Conservation (phyloP, 345 rosid genomes). For the Bruguiera parviflora region DNA sequence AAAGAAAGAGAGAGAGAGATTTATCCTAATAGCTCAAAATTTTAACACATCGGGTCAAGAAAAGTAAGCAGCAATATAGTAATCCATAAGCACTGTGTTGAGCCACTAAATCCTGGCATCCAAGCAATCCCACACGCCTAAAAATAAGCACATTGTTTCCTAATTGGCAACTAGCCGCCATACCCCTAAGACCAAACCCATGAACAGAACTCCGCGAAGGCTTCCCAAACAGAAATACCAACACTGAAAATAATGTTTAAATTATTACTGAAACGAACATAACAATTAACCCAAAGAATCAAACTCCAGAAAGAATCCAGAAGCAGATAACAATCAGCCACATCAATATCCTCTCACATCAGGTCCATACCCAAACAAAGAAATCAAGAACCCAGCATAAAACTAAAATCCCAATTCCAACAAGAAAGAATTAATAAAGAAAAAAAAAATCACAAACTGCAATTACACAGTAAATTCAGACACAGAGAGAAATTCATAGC, state of each 20-base stretch:
- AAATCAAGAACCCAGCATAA: neutral
- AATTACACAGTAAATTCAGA: neutral
- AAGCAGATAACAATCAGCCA: neutral
- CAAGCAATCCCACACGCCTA: no score
- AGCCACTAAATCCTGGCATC: no score
- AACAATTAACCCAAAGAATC: neutral
- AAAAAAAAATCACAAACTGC: neutral
- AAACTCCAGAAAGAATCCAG: slow-evolving; percentile 9
- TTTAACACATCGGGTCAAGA: neutral
- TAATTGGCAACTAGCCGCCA: no score
- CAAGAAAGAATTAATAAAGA: neutral
- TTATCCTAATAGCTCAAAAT: neutral
- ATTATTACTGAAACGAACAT: no score
- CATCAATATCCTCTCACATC: neutral
- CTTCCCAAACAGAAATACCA: no score
- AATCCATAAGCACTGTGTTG: no score
- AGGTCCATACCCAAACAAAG: neutral
- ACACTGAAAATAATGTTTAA: no score
- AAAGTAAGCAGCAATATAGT: no score
- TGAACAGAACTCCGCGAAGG: no score
- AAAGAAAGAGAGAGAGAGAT: neutral
- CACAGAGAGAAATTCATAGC: neutral
- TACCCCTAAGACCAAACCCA: no score
- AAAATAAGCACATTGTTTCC: no score
- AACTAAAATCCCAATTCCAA: neutral